phyloP scores from a whole-genome alignment of 2,329 filamentous ascomycete genomes.

The Trichoderma atrobrunneum region DNA sequence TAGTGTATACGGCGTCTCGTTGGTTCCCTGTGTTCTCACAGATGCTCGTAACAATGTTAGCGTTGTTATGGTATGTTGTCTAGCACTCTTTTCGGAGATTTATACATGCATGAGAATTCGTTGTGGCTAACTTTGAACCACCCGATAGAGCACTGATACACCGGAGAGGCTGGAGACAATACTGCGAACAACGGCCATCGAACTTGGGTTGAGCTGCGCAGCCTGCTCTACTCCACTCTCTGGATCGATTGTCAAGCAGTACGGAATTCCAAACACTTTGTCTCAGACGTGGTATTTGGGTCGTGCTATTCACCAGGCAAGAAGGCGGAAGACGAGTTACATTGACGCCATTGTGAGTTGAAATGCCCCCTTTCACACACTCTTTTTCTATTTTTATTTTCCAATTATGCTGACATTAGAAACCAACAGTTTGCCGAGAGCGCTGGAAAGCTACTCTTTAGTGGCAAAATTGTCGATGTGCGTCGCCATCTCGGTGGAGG shows the following conservation, averaged over 20 bases:
- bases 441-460: conserved; percentile 37
- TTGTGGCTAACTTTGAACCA: background rate
- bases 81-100: background rate
- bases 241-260: conserved; percentile 34
- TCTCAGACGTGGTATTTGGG: conserved; percentile 37
- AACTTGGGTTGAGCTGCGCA: conserved; percentile 39
- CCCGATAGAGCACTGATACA: conserved; percentile 33
- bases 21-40: conserved; percentile 37
- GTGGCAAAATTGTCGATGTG: conserved; percentile 41
- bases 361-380: background rate
- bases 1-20: conserved; percentile 38
- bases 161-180: conserved; percentile 36
- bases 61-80: conserved; percentile 31
- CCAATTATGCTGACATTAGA: background rate
- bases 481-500: conserved; percentile 38
- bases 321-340: conserved; percentile 29
- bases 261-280: conserved; percentile 34
- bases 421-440: conserved; percentile 30
- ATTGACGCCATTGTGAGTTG: conserved; percentile 30
- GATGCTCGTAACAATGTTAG: conserved; percentile 37
- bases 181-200: conserved; percentile 36
- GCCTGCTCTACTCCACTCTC: conserved; percentile 35
- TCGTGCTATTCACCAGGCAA: conserved; percentile 31
- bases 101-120: background rate
- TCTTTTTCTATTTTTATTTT: background rate